Base-by-base conservation (phyloP, 805 yeast species). In the Lipomyces lipofer region DNA sequence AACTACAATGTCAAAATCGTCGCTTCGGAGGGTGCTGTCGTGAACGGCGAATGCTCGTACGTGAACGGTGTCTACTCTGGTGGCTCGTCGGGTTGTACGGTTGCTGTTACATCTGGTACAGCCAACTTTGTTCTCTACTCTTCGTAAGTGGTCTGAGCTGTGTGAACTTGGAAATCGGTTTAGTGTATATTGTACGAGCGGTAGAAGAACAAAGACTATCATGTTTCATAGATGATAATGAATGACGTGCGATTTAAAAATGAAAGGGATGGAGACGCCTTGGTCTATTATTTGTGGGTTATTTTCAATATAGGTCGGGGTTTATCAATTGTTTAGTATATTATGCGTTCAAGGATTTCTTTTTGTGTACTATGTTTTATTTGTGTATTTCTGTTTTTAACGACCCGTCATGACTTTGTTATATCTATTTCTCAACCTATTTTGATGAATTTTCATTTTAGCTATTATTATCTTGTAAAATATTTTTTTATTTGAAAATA, bases 51-150 rank as follows among this genome's bases (percentile, higher is more conserved):
- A 45, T 92, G 98, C 77, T 72, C 72, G 49, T 92, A 91, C 77
- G 87, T 79, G 68, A 75, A 87, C 68, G 98, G 98, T 65, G 54
- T 65, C 32, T 79, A 79, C 66, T 88, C 86, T 56, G 53, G 62
- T 22, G 54, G 58, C 35, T 58, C 84, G 43, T 89, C 83, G 65
- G 98, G 98, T 64, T 92, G 98, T 82, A 92, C 98, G 51, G 96
- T 86, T 62, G 84, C 95, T 63, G 95, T 92, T 62, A 82, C 89
- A 55, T 71, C 77, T 29, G 98, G 99, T 72, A 75, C 75, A 62
- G 97, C 95, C 60, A 78, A 86, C 71, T 87, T 86, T 71, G 96
- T 89, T 51, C 78, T 90, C 62, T 89, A 88, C 59, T 39, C n/a
- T n/a, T n/a, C n/a, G n/a, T n/a, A n/a, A n/a, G n/a, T n/a, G n/a